Conservation (phyloP, 2,329 filamentous ascomycete genomes). For the Myriosclerotinia scirpicola region DNA sequence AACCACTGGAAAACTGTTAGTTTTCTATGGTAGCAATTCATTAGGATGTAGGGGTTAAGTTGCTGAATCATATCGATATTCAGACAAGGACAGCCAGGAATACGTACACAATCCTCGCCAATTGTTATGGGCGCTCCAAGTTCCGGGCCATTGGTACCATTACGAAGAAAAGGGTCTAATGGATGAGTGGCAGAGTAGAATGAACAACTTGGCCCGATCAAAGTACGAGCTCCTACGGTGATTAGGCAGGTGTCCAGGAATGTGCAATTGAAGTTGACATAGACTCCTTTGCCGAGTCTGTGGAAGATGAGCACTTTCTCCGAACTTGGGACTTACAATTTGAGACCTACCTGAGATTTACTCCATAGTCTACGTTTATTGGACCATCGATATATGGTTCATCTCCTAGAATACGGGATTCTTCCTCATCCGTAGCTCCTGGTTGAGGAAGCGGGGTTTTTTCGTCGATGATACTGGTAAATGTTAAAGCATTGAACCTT, state of each 20-base stretch:
- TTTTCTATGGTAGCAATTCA: not conserved
- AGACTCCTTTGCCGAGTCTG: constrained; percentile 67
- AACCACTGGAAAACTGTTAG: constrained; percentile 54
- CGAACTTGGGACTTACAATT: constrained; percentile 5
- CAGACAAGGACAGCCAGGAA: not conserved
- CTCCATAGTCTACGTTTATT: constrained; percentile 74
- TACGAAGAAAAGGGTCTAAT: constrained; percentile 69
- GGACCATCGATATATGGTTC: constrained; percentile 71
- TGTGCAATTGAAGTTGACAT: constrained; percentile 72
- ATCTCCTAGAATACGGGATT: constrained; percentile 62
- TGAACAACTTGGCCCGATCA: constrained; percentile 76
- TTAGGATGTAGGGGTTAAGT: not conserved
- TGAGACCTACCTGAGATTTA: constrained; percentile 58
- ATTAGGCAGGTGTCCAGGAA: constrained; percentile 77
- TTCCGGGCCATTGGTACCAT: constrained; percentile 75
- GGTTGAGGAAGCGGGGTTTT: constrained; percentile 61
- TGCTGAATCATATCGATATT: not conserved
- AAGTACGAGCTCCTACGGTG: constrained; percentile 71
- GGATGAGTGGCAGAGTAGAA: constrained; percentile 78
- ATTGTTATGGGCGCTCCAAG: constrained; percentile 70
- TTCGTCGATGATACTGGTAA: constrained; percentile 53
- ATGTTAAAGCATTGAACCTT: constrained; percentile 23
- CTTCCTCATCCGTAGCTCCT: constrained; percentile 57
- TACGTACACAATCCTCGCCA: constrained; percentile 65
- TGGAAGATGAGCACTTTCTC: constrained; percentile 19